A percentile compares a stretch with the other conserved stretches of the same genome.
phyloP scores from a whole-genome alignment of 108 stramenopile species.

The Cyclotella sp. region DNA sequence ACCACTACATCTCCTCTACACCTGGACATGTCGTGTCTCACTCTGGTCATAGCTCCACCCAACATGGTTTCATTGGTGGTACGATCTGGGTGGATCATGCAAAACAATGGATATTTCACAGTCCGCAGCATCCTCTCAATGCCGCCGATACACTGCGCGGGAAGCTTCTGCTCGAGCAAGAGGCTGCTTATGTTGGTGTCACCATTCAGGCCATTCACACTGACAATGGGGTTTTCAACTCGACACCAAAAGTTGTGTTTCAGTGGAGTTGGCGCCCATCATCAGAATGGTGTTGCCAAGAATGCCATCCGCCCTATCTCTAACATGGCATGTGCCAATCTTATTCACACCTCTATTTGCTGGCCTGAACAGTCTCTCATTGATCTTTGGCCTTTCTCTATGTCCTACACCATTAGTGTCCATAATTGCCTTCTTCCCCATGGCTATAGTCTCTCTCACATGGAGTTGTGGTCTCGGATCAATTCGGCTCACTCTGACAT shows the following conservation, averaged over 20 bases:
- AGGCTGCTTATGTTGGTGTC: slow-evolving; percentile 6
- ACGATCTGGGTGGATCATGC: neutral
- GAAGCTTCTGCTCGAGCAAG: slow-evolving; percentile 22
- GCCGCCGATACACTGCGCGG: slow-evolving; percentile 43
- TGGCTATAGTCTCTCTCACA: slow-evolving; percentile 36
- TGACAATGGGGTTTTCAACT: slow-evolving; percentile 21
- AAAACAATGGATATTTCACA: neutral
- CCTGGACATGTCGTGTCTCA: slow-evolving; percentile 14
- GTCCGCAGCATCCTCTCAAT: neutral
- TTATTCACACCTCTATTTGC: slow-evolving; percentile 37
- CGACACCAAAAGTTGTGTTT: slow-evolving; percentile 1
- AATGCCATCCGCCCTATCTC: slow-evolving; percentile 6
- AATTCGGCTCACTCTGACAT: slow-evolving; percentile 20
- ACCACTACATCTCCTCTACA: slow-evolving; percentile 33
- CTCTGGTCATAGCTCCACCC: slow-evolving; percentile 19
- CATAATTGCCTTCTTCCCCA: slow-evolving; percentile 26
- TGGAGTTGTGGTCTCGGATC: slow-evolving; percentile 12
- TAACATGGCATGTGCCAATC: slow-evolving; percentile 47
- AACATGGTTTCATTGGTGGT: neutral
- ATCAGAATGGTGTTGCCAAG: slow-evolving; percentile 58
- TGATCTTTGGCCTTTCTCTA: slow-evolving; percentile 51
- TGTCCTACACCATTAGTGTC: slow-evolving; percentile 44
- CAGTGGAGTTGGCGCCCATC: slow-evolving; percentile 48
- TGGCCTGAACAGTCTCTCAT: slow-evolving; percentile 44
- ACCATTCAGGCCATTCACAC: slow-evolving; percentile 18